Percentiles rank a stretch among this genome's conserved stretches.
Evolutionary conservation across 2,329 filamentous ascomycete species (phyloP).

Genomic region (Cadophora sp.): DNA sequence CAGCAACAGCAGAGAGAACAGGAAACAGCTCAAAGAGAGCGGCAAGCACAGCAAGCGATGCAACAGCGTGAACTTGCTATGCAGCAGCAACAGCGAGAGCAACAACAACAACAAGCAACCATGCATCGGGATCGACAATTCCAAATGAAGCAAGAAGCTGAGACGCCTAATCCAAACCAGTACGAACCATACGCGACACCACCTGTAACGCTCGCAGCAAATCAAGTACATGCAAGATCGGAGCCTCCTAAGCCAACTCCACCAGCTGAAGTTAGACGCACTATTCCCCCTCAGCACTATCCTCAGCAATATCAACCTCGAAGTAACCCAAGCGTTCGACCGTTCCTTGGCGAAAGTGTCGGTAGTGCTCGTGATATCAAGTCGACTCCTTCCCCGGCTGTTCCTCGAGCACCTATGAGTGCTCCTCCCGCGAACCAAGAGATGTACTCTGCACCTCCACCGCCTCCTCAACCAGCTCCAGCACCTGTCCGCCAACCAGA

Average conservation of each 20-base stretch:
- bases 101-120: slow-evolving; percentile 24
- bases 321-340: slow-evolving; percentile 35
- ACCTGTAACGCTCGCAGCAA: slow-evolving; percentile 29
- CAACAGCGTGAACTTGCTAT: slow-evolving; percentile 23
- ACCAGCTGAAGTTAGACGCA: slow-evolving; percentile 35
- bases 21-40: slow-evolving; percentile 24
- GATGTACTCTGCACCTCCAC: slow-evolving; percentile 34
- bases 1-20: slow-evolving; percentile 30
- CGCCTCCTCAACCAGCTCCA: slow-evolving; percentile 40
- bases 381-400: slow-evolving; percentile 37
- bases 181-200: slow-evolving; percentile 43
- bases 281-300: slow-evolving; percentile 36
- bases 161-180: slow-evolving; percentile 45
- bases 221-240: slow-evolving; percentile 34
- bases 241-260: slow-evolving; percentile 33
- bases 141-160: slow-evolving; percentile 43
- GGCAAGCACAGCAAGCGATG: slow-evolving; percentile 20
- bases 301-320: slow-evolving; percentile 41
- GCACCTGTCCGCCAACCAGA: slow-evolving; percentile 50
- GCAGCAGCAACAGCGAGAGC: slow-evolving; percentile 23
- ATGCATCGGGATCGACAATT: slow-evolving; percentile 33
- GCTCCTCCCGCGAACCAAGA: slow-evolving; percentile 39
- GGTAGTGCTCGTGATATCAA: slow-evolving; percentile 34
- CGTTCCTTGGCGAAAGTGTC: slow-evolving; percentile 37
- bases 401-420: slow-evolving; percentile 37